These are phyloP conservation scores for Aspergillus taichungensis DNA, from an alignment of 495 filamentous ascomycete species.

Conservation along the genomic window DNA sequence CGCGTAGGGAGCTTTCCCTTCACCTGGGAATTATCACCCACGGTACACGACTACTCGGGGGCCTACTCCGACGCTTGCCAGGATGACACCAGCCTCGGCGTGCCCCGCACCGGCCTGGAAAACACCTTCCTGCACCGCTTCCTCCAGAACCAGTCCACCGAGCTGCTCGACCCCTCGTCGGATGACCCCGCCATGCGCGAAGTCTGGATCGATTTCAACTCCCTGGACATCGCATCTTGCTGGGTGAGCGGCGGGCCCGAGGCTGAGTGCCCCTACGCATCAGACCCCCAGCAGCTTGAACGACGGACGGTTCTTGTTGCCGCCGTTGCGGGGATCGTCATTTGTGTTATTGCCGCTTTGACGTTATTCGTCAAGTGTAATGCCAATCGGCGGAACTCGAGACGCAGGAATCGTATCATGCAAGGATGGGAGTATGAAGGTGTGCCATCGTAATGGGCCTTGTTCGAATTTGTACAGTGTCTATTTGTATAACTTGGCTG, in stretches of 20 bases:
- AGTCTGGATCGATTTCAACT: slow-evolving; percentile 54
- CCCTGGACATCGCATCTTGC: slow-evolving; percentile 43
- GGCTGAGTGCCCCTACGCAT: slow-evolving; percentile 45
- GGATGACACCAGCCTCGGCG: slow-evolving; percentile 31
- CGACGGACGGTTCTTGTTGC: slow-evolving; percentile 47
- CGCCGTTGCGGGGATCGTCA: slow-evolving; percentile 49
- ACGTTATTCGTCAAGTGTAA: slow-evolving; percentile 58
- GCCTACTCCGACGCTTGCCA: slow-evolving; percentile 31
- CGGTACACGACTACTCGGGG: slow-evolving; percentile 24
- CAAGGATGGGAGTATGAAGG: slow-evolving; percentile 61
- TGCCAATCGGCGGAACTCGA: slow-evolving; percentile 44
- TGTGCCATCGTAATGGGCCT: slow-evolving; percentile 39
- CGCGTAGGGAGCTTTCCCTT: slow-evolving; percentile 42
- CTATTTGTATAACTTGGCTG: neutral
- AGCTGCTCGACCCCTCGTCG: slow-evolving; percentile 17
- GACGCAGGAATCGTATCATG: slow-evolving; percentile 40
- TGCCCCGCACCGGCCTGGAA: slow-evolving; percentile 53
- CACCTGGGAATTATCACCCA: slow-evolving; percentile 42
- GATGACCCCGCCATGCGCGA: slow-evolving; percentile 16
- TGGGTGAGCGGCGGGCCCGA: slow-evolving; percentile 48
- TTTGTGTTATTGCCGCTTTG: slow-evolving; percentile 48
- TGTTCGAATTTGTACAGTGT: too few relatives aligned
- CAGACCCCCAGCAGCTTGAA: slow-evolving; percentile 27
- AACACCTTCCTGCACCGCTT: slow-evolving; percentile 46
- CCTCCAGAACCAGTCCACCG: slow-evolving; percentile 17